A percentile compares a stretch with the other conserved stretches of the same genome.
These are phyloP conservation scores for Lepiota venenata DNA, from an alignment of 768 basidiomycete genomes.

Conservation along the genomic window DNA sequence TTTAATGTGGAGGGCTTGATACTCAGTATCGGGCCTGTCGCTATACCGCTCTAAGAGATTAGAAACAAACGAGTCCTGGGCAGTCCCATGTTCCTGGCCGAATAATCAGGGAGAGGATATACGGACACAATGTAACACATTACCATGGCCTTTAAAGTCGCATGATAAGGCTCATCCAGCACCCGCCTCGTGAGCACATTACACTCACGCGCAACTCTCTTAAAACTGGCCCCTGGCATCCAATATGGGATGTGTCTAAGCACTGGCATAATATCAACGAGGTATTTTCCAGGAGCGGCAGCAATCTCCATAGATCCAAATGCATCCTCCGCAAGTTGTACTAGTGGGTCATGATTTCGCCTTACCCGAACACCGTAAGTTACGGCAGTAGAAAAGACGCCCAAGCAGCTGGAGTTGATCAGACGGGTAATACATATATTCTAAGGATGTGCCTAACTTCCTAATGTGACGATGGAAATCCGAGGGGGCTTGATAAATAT, in stretches of 20 bases:
- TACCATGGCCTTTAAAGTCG: neutral
- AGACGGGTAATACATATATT: neutral
- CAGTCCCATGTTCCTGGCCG: neutral
- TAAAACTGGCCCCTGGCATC: slow-evolving; percentile 33
- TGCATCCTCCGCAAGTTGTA: neutral
- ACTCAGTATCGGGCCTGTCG: neutral
- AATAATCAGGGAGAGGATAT: neutral
- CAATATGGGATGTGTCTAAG: slow-evolving; percentile 32
- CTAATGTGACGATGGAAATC: neutral
- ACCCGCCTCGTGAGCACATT: slow-evolving; percentile 15
- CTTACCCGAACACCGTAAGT: slow-evolving; percentile 5
- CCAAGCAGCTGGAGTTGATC: neutral
- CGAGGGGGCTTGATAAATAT: neutral
- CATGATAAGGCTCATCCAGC: slow-evolving; percentile 20
- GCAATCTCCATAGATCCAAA: neutral
- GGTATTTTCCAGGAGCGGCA: slow-evolving; percentile 22
- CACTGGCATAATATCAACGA: slow-evolving; percentile 27
- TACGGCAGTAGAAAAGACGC: neutral
- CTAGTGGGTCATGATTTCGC: neutral
- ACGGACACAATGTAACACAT: too few species aligned
- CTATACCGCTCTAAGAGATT: neutral
- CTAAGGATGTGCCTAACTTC: neutral
- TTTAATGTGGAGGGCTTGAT: neutral
- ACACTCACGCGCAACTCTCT: slow-evolving; percentile 27
- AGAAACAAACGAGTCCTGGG: neutral